phyloP scores from a whole-genome alignment of 768 basidiomycete species.

The Neoboletus magnificus region DNA sequence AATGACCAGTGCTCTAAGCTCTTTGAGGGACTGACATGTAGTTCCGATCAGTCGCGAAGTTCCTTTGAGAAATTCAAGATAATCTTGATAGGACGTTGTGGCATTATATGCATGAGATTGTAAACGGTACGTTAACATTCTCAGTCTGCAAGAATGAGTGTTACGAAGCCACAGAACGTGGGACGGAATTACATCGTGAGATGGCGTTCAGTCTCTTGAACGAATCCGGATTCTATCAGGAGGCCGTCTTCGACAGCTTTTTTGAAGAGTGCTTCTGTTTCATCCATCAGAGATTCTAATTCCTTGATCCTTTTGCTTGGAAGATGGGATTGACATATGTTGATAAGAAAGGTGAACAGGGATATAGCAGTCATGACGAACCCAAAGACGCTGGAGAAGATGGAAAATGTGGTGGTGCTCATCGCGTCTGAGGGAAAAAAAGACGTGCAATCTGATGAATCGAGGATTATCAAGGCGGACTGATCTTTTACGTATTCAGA shows the following conservation, averaged over 20 bases:
- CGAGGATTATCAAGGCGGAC: background rate
- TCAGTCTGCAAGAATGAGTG: background rate
- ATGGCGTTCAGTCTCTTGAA: background rate
- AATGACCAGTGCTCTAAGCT: background rate
- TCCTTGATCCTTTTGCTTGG: constrained; percentile 5
- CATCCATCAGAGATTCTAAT: constrained; percentile 1
- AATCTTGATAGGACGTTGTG: background rate
- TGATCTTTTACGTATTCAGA: background rate
- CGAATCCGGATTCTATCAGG: background rate
- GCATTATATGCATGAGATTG: background rate
- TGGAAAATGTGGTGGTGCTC: background rate
- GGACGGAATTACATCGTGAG: background rate
- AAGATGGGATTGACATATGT: background rate
- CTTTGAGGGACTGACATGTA: background rate
- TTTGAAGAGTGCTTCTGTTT: background rate
- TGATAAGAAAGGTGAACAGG: background rate
- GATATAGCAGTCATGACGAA: background rate
- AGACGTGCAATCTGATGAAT: background rate
- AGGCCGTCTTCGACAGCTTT: constrained; percentile 6
- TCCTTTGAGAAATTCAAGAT: background rate
- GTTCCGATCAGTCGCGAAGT: background rate
- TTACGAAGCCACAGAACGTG: no score
- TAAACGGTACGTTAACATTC: background rate
- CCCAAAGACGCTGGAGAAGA: constrained; percentile 4
- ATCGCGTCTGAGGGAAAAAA: background rate